These are phyloP conservation scores for Lathyrus oleraceus DNA, from an alignment of 306 rosid genomes.

Conservation along the genomic window DNA sequence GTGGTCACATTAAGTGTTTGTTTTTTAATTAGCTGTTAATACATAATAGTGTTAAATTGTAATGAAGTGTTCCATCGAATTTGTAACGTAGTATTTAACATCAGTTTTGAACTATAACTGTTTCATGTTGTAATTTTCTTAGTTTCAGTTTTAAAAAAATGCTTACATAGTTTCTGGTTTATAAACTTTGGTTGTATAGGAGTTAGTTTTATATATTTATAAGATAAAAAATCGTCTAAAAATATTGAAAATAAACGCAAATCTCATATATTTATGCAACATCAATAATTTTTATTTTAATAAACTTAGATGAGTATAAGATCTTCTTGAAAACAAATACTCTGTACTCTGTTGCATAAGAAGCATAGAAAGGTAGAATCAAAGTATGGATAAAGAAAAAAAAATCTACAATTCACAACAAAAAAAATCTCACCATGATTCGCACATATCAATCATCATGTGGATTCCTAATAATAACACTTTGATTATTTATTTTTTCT, in stretches of 20 bases:
- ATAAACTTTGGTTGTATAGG: neutral
- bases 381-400: slow-evolving; percentile 6
- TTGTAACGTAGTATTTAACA: too few relatives aligned
- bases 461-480: slow-evolving; percentile 60
- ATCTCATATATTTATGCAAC: neutral
- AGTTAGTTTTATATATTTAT: neutral
- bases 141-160: too few relatives aligned
- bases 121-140: neutral
- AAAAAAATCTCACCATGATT: slow-evolving; percentile 70
- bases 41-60: too few relatives aligned
- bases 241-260: neutral
- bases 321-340: neutral
- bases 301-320: neutral
- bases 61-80: too few relatives aligned
- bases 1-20: too few relatives aligned
- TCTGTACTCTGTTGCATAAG: neutral
- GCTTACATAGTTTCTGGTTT: neutral
- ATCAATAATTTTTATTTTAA: neutral
- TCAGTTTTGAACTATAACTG: too few relatives aligned
- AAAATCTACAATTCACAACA: slow-evolving; percentile 30
- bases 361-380: neutral
- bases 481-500: neutral
- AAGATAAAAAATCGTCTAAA: neutral
- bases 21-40: too few relatives aligned
- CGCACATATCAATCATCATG: slow-evolving; percentile 43